Evolutionary conservation across 2,329 filamentous ascomycete species (phyloP), one percentile per base, ranked within the genome.

Genomic region (Cadophora sp.): DNA sequence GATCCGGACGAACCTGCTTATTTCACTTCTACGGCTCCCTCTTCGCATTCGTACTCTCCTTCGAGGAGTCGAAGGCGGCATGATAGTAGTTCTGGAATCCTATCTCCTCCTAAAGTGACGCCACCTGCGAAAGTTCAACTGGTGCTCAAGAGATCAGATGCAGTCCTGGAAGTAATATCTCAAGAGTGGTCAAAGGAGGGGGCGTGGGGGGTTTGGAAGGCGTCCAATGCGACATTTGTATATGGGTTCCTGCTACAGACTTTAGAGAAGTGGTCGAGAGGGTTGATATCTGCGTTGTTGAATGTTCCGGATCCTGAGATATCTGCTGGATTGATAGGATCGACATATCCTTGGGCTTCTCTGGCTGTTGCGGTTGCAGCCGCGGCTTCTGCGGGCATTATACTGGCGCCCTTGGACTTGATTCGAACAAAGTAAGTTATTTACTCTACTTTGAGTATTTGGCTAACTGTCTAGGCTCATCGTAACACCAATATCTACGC

Each of bases 171-270:
- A 72, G 93, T 96, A 2, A 87, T 99, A 68, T 89, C 90, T 7
- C 91, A 96, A 77, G 81, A 98, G 22, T 98, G 96, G 92, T 86
- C 90, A 58, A 95, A 91, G 73, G 95, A 97, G 77, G 93, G 94
- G 43, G 90, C 90, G 0, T 94, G 94, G 85, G 96, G 96, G 4
- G 89, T 97, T 5, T 99, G 95, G 94, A 97, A 97, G 78, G 89
- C 91, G 9, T 93, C 94, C 45, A 98, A 98, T 77, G 89, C 92
- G 16, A 96, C 94, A 1, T 99, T 98, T 76, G 84, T 98, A 59
- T 97, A 98, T 80, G 92, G 90, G 0, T 87, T 97, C 56, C 84
- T 98, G 20, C 87, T 94, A 69, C 93, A 93, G 13, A 90, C 96
- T 8, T 82, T 97, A 36, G 96, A 98, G 78, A 94, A 93, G 73